Base-by-base conservation (phyloP, 1,284 basidiomycete genomes). In the Uromyces viciae-fabae region DNA sequence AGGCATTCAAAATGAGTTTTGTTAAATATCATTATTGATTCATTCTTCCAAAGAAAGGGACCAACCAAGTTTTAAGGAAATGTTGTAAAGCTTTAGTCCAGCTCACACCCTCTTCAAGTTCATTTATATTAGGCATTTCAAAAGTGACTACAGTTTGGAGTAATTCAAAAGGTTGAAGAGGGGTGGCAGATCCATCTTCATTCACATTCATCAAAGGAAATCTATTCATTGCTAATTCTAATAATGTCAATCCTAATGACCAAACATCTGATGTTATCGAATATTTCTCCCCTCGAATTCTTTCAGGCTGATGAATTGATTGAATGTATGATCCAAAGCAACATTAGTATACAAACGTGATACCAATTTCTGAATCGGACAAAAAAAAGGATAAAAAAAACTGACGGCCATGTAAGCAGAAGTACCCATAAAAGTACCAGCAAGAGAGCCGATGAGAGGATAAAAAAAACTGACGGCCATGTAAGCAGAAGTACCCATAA, bases 201-300 rank as follows among this genome's bases (percentile, higher is more conserved):
- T 42, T 62, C 1, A 71, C 43, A 43, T 46, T 60, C 0, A 95
- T 94, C 88, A 98, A 98, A 0, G 97, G 97, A 88, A 96, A 98
- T 22, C 92, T 91, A 85, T 98, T 95, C 86, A 94, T 91, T 0
- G 95, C 93, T 31, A 99, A 90, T 87, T 99, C 96, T 82, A 98
- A 89, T 36, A 99, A 89, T 0, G 95, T 93, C 56, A 99, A 90
- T 31, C 95, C 96, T 40, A 94, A 92, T 0, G 95, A 98, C 95
- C 95, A 99, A n/a, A 99, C 95, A 85, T 99, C 95, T 31, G 95
- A 94, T 75, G 92, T 91, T 85, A 98, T 97, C 38, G 92, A 93
- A 86, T 98, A 98, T 75, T 92, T 90, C 80, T 92, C 89, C 9
- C 95, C 95, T 79, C 91, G 91, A 83, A 98, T 95, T 73, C 96